phyloP scores from a whole-genome alignment of 2,329 filamentous ascomycete genomes.

The Colletotrichum sp. region DNA sequence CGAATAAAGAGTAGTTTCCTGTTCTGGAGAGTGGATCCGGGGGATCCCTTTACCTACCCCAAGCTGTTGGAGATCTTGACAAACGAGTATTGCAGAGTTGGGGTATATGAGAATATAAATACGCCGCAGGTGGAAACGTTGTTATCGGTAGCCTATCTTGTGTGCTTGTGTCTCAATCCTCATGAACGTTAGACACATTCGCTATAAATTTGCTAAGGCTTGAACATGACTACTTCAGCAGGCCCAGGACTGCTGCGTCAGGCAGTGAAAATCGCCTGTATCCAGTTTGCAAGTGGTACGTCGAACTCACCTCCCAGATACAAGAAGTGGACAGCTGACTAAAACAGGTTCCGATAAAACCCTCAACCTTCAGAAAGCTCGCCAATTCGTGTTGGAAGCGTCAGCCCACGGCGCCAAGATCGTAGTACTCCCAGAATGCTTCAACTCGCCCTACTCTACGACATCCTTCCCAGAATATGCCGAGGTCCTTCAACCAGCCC shows the following conservation, averaged over 20 bases:
- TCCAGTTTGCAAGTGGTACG: slow-evolving; percentile 72
- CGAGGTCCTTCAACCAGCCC: slow-evolving; percentile 80
- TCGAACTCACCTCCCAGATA: neutral
- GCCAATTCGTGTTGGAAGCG: slow-evolving; percentile 81
- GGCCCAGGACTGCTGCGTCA: slow-evolving; percentile 36
- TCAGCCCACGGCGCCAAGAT: slow-evolving; percentile 78
- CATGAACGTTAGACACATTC: too few species aligned
- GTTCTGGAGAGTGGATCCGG: neutral
- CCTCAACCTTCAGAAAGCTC: slow-evolving; percentile 81
- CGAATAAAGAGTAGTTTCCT: too few species aligned
- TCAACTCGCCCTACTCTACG: slow-evolving; percentile 96
- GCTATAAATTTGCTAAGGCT: too few species aligned
- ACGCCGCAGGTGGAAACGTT: neutral
- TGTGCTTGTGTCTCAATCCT: too few species aligned
- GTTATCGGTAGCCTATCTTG: too few species aligned
- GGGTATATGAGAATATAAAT: neutral
- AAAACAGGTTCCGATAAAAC: slow-evolving; percentile 78
- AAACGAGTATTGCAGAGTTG: neutral
- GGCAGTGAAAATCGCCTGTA: slow-evolving; percentile 78
- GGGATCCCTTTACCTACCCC: neutral
- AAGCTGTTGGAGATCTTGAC: neutral
- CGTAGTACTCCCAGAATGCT: slow-evolving; percentile 95
- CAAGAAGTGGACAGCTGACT: neutral
- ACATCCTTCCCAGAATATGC: slow-evolving; percentile 91
- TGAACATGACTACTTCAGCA: too few species aligned